Evolutionary conservation across 176 grass and related monocot species (phyloP).

Genomic region (Sorghum bicolor): Sorghum_bicolor_NCBIv3 NC_012873.2:10338001-10338500

Average conservation of each 20-base stretch:
- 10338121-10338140: slow-evolving; percentile 7
- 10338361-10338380: not conserved
- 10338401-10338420: not conserved
- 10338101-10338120: not conserved
- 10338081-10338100: slow-evolving; percentile 6
- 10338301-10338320: slow-evolving; percentile 9
- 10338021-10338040: not conserved
- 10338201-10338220: slow-evolving; percentile 93
- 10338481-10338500: not conserved
- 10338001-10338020: not conserved
- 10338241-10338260: slow-evolving; percentile 54
- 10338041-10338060: not conserved
- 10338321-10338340: not conserved
- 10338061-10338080: not conserved
- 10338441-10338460: not conserved
- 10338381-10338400: not conserved
- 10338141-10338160: slow-evolving; percentile 94
- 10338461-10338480: not conserved
- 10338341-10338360: no score
- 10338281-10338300: not conserved
- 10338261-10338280: not conserved
- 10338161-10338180: slow-evolving; percentile 79
- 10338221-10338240: slow-evolving; percentile 80
- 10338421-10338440: not conserved
- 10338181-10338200: slow-evolving; percentile 61